phyloP scores from a whole-genome alignment of 345 rosid genomes.

The Camelina neglecta region DNA sequence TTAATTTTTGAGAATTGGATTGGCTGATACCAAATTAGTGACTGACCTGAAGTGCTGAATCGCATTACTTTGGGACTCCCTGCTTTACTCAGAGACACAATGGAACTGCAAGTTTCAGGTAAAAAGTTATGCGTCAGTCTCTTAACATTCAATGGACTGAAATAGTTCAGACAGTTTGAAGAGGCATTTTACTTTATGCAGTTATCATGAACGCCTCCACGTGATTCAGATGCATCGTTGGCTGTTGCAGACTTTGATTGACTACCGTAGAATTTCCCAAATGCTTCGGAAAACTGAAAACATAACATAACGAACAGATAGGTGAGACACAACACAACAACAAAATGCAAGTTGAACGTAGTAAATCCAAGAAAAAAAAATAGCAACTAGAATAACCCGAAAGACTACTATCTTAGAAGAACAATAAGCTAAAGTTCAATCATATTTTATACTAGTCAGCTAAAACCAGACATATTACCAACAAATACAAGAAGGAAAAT shows the following conservation, averaged over 20 bases:
- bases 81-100: slow-evolving; percentile 57
- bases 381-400: not conserved
- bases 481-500: not conserved
- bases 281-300: slow-evolving; percentile 87
- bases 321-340: not conserved
- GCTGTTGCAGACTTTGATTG: slow-evolving; percentile 71
- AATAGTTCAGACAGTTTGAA: too few relatives aligned
- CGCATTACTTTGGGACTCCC: slow-evolving; percentile 58
- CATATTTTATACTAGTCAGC: not conserved
- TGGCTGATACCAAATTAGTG: not conserved
- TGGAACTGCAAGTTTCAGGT: slow-evolving; percentile 60
- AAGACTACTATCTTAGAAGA: not conserved
- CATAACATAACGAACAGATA: not conserved
- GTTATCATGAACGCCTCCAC: slow-evolving; percentile 80
- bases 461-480: slow-evolving; percentile 1
- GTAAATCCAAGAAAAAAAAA: not conserved
- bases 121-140: not conserved
- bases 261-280: slow-evolving; percentile 83
- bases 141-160: not conserved
- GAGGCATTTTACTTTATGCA: slow-evolving; percentile 60
- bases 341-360: not conserved
- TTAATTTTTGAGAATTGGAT: not conserved
- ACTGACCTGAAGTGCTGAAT: slow-evolving; percentile 95
- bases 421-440: slow-evolving; percentile 15
- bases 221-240: slow-evolving; percentile 64